phyloP scores from a whole-genome alignment of 805 yeast genomes.

The Komagataella pseudopastoris region DNA sequence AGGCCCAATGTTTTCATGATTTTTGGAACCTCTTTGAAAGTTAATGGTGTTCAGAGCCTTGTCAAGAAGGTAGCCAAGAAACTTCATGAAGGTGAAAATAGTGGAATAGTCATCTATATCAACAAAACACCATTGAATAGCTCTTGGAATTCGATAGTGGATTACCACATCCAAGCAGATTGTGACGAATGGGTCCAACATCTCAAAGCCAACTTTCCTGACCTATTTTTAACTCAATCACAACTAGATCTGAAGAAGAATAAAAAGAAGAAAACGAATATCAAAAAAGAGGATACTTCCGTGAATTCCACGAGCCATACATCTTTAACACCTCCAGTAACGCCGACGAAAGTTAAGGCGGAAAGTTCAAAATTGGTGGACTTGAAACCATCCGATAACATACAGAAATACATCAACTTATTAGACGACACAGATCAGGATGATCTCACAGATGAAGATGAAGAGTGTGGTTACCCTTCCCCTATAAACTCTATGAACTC shows the following conservation, averaged over 20 bases:
- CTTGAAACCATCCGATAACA: background rate
- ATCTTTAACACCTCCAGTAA: slow-evolving; percentile 1
- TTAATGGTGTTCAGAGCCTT: slow-evolving; percentile 74
- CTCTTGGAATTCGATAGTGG: slow-evolving; percentile 61
- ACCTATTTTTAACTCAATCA: slow-evolving; percentile 44
- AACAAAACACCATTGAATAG: slow-evolving; percentile 54
- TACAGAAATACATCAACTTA: background rate
- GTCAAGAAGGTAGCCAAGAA: slow-evolving; percentile 56
- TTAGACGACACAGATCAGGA: background rate
- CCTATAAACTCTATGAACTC: background rate
- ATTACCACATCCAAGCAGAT: slow-evolving; percentile 67
- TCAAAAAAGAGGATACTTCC: background rate
- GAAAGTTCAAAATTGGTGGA: background rate
- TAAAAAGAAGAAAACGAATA: slow-evolving; percentile 1
- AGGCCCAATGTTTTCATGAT: slow-evolving; percentile 74
- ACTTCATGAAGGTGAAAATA: slow-evolving; percentile 54
- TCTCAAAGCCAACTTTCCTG: slow-evolving; percentile 41
- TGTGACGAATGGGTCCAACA: slow-evolving; percentile 71
- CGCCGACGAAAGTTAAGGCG: background rate
- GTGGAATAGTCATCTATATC: slow-evolving; percentile 62
- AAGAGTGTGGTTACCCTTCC: background rate
- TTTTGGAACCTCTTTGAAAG: slow-evolving; percentile 87
- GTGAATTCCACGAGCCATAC: background rate
- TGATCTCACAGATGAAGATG: background rate
- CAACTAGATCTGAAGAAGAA: slow-evolving; percentile 5